Percentiles rank a stretch among this genome's conserved stretches.
phyloP scores from a whole-genome alignment of 139 green algal species.

The Tetraselmis striata region DNA sequence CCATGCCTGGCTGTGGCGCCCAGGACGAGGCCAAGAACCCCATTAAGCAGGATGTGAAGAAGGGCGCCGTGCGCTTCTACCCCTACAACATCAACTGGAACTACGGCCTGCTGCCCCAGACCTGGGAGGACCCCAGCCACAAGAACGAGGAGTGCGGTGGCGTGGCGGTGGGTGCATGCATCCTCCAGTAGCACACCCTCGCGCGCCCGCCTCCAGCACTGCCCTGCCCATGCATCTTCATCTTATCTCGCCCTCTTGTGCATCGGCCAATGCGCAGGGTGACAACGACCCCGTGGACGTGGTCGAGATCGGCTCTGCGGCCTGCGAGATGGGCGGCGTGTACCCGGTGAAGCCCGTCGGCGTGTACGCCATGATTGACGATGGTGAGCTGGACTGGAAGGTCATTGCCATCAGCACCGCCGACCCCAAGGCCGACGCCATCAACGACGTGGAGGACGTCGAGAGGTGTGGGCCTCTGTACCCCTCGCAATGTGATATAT shows the following conservation, averaged over 20 bases:
- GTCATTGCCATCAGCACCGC: constrained; percentile 83
- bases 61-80: constrained; percentile 98
- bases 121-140: constrained; percentile 84
- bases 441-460: constrained; percentile 95
- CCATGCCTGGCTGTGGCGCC: too few relatives aligned
- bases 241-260: neutral
- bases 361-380: constrained; percentile 96
- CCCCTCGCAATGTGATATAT: too few relatives aligned
- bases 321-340: constrained; percentile 77
- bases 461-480: constrained; percentile 68
- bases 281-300: constrained; percentile 99
- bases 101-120: constrained; percentile 98
- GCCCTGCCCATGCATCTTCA: neutral
- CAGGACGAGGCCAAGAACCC: constrained; percentile 89
- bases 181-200: neutral
- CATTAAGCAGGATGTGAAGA: constrained; percentile 99
- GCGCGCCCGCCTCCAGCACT: neutral
- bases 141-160: constrained; percentile 53
- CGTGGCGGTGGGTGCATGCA: constrained; percentile 35
- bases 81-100: constrained; percentile 99
- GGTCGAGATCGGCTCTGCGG: constrained; percentile 84
- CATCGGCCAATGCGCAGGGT: constrained; percentile 30
- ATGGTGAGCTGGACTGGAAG: constrained; percentile 99
- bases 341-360: constrained; percentile 61
- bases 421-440: constrained; percentile 82